Conservation (phyloP, 2,329 filamentous ascomycete genomes). For the Trichoderma citrinoviride region DNA sequence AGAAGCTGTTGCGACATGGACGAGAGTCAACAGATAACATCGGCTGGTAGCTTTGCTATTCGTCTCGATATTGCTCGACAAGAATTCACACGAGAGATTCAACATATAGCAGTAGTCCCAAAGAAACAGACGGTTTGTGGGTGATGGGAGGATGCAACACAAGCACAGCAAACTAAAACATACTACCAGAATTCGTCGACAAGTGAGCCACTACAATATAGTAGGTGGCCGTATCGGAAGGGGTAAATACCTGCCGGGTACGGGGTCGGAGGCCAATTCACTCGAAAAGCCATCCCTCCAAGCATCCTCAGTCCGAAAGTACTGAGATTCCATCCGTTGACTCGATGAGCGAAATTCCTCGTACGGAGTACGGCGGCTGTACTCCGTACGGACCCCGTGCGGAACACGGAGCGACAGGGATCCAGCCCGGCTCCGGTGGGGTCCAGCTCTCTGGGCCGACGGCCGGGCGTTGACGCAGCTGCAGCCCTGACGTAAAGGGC, state of each 20-base stretch:
- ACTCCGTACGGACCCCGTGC: conserved; percentile 22
- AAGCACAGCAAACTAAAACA: not conserved
- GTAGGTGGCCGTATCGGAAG: conserved; percentile 16
- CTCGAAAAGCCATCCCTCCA: not conserved
- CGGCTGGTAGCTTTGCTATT: not conserved
- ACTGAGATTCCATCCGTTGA: not conserved
- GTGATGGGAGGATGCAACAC: not conserved
- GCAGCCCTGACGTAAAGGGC: conserved; percentile 22
- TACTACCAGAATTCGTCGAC: not conserved
- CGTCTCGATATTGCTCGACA: no score
- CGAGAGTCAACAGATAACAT: no score
- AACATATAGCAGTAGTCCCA: no score
- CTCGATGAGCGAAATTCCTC: not conserved
- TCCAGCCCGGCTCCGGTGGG: conserved; percentile 20
- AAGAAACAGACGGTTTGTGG: no score
- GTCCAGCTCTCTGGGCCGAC: conserved; percentile 15
- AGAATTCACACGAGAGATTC: no score
- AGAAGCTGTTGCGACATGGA: no score
- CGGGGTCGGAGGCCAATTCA: not conserved
- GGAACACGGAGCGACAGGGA: conserved; percentile 20
- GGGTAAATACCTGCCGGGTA: not conserved
- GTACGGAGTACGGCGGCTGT: conserved; percentile 18
- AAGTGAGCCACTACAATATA: no score
- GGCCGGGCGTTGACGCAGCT: conserved; percentile 22
- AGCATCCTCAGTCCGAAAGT: not conserved